A percentile compares a stretch with the other conserved stretches of the same genome.
These are phyloP conservation scores for Aspergillus asperescens DNA, from an alignment of 495 filamentous ascomycete species.

Conservation along the genomic window DNA sequence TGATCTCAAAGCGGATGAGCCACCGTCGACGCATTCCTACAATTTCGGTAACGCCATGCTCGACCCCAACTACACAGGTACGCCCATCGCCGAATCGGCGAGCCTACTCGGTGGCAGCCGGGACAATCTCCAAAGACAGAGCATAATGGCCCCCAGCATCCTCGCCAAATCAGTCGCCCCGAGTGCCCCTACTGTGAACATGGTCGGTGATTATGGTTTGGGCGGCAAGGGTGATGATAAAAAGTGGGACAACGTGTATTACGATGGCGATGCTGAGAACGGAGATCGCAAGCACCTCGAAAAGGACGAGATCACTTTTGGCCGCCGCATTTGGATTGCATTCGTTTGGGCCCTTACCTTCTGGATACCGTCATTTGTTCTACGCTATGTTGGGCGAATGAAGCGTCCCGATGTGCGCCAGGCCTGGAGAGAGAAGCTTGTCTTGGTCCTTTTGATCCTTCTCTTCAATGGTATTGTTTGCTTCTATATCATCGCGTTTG, in stretches of 20 bases:
- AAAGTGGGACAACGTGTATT: slow-evolving; percentile 60
- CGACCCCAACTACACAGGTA: slow-evolving; percentile 27
- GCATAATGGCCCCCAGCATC: slow-evolving; percentile 56
- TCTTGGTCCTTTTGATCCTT: slow-evolving; percentile 73
- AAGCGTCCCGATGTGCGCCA: slow-evolving; percentile 94
- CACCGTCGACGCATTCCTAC: slow-evolving; percentile 25
- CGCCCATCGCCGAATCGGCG: slow-evolving; percentile 51
- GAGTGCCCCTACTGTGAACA: slow-evolving; percentile 57
- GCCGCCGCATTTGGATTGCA: slow-evolving; percentile 70
- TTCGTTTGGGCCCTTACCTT: slow-evolving; percentile 85
- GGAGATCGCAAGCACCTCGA: slow-evolving; percentile 71
- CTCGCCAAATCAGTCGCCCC: slow-evolving; percentile 68
- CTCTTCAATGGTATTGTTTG: slow-evolving; percentile 78
- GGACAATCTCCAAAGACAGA: slow-evolving; percentile 61
- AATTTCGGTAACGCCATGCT: slow-evolving; percentile 32
- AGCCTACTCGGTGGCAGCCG: slow-evolving; percentile 58
- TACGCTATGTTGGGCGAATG: slow-evolving; percentile 85
- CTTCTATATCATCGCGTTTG: slow-evolving; percentile 90
- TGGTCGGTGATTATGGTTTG: slow-evolving; percentile 76
- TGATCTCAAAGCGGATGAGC: slow-evolving; percentile 69
- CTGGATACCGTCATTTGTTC: slow-evolving; percentile 86
- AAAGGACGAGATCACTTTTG: slow-evolving; percentile 54
- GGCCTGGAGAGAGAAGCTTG: slow-evolving; percentile 94
- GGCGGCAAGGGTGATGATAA: slow-evolving; percentile 78
- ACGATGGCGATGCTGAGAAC: slow-evolving; percentile 64